A percentile compares a stretch with the other conserved stretches of the same genome.
Conservation (phyloP, 2,329 filamentous ascomycete species). For the Colletotrichum sp. region DNA sequence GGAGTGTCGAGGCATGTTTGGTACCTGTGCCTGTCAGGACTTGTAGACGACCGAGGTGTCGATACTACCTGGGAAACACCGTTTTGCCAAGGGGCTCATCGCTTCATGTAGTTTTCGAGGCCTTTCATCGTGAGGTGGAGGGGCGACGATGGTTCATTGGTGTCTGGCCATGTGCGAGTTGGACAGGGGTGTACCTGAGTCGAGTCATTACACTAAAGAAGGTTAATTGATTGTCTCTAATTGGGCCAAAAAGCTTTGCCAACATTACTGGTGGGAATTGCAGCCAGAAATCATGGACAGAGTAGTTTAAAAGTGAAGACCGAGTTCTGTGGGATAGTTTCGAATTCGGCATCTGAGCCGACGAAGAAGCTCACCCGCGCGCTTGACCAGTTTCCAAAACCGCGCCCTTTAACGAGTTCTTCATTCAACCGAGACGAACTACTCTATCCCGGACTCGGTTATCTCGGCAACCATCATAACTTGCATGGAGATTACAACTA, state of each 20-base stretch:
- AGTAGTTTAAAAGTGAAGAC: no score
- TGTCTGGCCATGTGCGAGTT: not conserved
- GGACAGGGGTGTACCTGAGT: not conserved
- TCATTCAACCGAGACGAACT: no score
- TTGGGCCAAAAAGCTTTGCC: not conserved
- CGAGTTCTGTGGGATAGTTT: no score
- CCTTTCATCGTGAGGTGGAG: not conserved
- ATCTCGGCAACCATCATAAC: not conserved
- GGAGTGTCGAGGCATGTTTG: not conserved
- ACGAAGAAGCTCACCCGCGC: not conserved
- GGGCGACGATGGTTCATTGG: not conserved
- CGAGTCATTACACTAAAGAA: not conserved
- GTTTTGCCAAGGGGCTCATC: not conserved
- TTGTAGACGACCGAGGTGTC: not conserved
- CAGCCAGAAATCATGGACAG: no score
- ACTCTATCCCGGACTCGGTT: not conserved
- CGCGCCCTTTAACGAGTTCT: fast-evolving
- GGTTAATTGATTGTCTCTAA: not conserved
- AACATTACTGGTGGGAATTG: no score
- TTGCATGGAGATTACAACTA: not conserved
- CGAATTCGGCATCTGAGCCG: not conserved
- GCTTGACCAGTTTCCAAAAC: not conserved
- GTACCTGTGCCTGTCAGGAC: not conserved
- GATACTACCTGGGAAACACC: not conserved
- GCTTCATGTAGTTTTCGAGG: not conserved